A percentile compares a stretch with the other conserved stretches of the same genome.
Conservation (phyloP, 2,329 filamentous ascomycete species). For the Phialophora tarda region DNA sequence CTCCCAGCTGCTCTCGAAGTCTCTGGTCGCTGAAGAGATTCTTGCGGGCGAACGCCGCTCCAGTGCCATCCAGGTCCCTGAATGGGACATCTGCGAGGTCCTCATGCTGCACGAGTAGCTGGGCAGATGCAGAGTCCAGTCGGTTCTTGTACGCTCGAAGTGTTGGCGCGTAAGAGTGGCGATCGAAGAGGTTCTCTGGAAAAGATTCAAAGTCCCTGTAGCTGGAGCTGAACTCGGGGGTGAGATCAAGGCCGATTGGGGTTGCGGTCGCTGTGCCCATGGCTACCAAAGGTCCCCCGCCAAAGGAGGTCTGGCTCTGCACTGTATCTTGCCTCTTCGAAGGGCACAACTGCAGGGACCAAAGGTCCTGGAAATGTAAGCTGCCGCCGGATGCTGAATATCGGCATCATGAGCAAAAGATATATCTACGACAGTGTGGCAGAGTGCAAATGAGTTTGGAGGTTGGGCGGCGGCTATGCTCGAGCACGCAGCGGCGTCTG, state of each 20-base stretch:
- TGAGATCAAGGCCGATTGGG: not conserved
- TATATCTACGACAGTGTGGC: not conserved
- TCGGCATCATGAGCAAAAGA: not conserved
- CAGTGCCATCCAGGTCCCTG: not conserved
- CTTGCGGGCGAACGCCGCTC: not conserved
- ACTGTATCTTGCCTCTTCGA: not conserved
- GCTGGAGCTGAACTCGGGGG: not conserved
- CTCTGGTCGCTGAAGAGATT: not conserved
- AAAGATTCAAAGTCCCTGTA: slow-evolving; percentile 1
- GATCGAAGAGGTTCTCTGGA: not conserved
- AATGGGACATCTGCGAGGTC: not conserved
- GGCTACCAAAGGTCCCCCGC: not conserved
- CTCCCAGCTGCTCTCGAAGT: not conserved
- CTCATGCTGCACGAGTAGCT: not conserved
- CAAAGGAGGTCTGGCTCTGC: not conserved
- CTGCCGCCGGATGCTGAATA: not conserved
- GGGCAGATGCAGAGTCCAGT: slow-evolving; percentile 1
- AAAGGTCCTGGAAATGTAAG: not conserved
- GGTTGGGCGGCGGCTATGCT: not conserved
- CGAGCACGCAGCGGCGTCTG: not conserved
- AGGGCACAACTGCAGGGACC: not conserved
- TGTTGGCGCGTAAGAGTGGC: not conserved
- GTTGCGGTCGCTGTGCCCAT: not conserved
- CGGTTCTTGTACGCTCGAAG: slow-evolving; percentile 1
- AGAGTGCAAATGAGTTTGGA: not conserved